Evolutionary conservation across 192 early-diverging fungal species (phyloP), one percentile per base, ranked within the genome.

Genomic region (Coemansia sp.): DNA sequence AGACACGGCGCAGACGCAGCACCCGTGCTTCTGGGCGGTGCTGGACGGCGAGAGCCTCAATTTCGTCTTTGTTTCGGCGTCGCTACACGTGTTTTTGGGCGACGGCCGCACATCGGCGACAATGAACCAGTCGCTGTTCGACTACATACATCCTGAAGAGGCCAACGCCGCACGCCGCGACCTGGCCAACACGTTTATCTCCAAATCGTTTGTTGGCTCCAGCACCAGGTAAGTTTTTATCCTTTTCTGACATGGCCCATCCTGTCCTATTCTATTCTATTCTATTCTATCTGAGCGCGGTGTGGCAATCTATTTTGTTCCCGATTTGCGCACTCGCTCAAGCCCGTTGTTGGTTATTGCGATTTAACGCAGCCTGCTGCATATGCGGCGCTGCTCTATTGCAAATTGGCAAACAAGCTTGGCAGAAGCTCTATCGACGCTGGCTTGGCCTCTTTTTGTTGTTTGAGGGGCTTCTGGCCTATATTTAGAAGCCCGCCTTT

Each of bases 91-190:
- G 32, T 73, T 69, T 43, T 49, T 80, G 46, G 67, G 77, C 38
- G 30, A 47, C 35, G 64, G 73, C 5, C 65, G 55, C 21, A 49
- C 71, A 14, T 23, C 66, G 2, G 44, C 16, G 21, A 29, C 60
- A 6, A 45, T 65, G 7, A 58, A 60, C 53, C 60, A 60, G 56
- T 77, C 80, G 56, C 64, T 82, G 28, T 77, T 77, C 30, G 74
- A 82, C 58, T 73, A 66, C 28, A 77, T 82, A 21, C 80, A 82
- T 46, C 80, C 80, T 2, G 80, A 82, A 1, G 80, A 82, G 51
- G 71, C 58, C 21, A 56, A 51, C 54, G 60, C 56, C 35, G 80
- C 80, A 24, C 74, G 80, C 44, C 58, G 58, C 31, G 80, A 82
- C 45, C 49, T 82, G 42, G 69, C 59, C 25, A 64, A 69, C 32